Evolutionary conservation across 306 rosid species (phyloP).

Genomic region (Malus domestica): DNA sequence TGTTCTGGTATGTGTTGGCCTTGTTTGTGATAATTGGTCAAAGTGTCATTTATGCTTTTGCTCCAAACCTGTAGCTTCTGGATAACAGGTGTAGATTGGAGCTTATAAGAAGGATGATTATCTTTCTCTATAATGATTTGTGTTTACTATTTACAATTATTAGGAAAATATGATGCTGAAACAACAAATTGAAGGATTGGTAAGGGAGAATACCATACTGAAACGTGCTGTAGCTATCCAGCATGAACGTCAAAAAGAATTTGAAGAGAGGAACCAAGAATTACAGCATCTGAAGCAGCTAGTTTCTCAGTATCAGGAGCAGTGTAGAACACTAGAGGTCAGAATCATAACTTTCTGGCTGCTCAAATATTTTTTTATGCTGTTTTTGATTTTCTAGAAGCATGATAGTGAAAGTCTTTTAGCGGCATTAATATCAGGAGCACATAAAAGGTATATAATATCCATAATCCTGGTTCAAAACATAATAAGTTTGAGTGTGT

Average conservation of each 20-base stretch:
- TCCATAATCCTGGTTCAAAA: background rate
- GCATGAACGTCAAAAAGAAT: slow-evolving; percentile 74
- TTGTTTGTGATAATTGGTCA: background rate
- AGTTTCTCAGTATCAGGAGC: slow-evolving; percentile 81
- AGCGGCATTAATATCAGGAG: background rate
- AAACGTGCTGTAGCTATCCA: slow-evolving; percentile 77
- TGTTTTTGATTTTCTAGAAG: background rate
- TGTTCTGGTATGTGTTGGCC: background rate
- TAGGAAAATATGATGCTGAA: slow-evolving; percentile 82
- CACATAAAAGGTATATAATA: too few species aligned
- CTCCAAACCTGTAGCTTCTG: background rate
- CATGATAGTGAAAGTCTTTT: background rate
- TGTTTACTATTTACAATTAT: slow-evolving; percentile 11
- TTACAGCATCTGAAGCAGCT: slow-evolving; percentile 70
- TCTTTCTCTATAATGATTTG: background rate
- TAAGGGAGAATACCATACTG: slow-evolving; percentile 67
- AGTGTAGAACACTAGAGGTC: slow-evolving; percentile 80
- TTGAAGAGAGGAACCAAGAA: slow-evolving; percentile 56
- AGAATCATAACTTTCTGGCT: slow-evolving; percentile 10
- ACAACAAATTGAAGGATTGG: slow-evolving; percentile 62
- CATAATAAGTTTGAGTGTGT: too few species aligned
- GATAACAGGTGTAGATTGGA: too few species aligned
- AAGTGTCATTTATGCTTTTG: background rate
- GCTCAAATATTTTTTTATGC: background rate
- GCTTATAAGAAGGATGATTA: too few species aligned